Evolutionary conservation across 2,329 filamentous ascomycete species (phyloP).

Genomic region (Ascochyta koolunga): DNA sequence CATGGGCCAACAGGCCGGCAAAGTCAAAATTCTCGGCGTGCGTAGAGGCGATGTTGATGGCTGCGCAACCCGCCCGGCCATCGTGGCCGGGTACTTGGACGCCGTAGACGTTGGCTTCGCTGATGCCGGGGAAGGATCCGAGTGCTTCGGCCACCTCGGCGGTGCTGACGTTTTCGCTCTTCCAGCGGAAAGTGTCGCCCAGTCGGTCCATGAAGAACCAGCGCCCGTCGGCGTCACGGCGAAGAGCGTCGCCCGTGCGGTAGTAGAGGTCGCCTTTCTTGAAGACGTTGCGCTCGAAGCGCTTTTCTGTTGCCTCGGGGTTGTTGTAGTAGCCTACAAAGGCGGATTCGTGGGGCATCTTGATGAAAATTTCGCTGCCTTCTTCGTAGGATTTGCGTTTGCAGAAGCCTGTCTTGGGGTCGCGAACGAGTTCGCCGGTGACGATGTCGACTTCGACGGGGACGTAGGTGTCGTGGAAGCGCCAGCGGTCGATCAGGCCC

Average conservation of each 20-base stretch:
- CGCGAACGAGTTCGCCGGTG: conserved; percentile 69
- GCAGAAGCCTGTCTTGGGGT: conserved; percentile 72
- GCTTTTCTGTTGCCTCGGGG: conserved; percentile 67
- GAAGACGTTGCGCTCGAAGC: conserved; percentile 55
- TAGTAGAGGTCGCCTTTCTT: conserved; percentile 56
- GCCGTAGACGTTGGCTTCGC: conserved; percentile 58
- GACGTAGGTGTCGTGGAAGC: conserved; percentile 62
- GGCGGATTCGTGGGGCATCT: conserved; percentile 60
- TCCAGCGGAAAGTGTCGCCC: conserved; percentile 59
- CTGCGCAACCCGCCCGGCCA: conserved; percentile 62
- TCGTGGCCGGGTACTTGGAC: conserved; percentile 56
- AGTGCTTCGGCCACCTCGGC: conserved; percentile 55
- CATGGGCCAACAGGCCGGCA: conserved; percentile 63
- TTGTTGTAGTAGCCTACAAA: conserved; percentile 77
- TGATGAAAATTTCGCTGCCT: conserved; percentile 78
- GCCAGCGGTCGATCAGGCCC: conserved; percentile 63
- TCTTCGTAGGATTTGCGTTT: conserved; percentile 66
- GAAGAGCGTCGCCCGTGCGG: conserved; percentile 55
- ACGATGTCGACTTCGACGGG: conserved; percentile 73
- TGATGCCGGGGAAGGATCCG: conserved; percentile 52
- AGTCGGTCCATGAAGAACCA: conserved; percentile 59
- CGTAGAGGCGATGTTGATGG: conserved; percentile 62
- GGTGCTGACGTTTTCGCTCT: conserved; percentile 57
- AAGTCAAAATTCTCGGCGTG: conserved; percentile 57
- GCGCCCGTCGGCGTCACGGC: conserved; percentile 51